phyloP scores from a whole-genome alignment of 2,329 filamentous ascomycete genomes.

The Emmonsiellopsis sp. region DNA sequence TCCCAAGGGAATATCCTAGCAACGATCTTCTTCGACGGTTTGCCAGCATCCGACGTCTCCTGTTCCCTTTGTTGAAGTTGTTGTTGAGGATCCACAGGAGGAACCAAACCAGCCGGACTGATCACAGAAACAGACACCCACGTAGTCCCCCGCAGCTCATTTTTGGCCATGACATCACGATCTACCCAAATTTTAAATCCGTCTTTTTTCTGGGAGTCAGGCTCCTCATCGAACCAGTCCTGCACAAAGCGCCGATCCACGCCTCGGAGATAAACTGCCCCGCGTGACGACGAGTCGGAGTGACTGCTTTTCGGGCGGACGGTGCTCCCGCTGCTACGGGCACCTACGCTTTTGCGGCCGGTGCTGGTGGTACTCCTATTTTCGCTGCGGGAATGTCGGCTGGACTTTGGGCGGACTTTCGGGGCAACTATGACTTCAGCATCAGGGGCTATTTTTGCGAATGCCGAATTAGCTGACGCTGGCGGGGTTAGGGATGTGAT shows the following conservation, averaged over 20 bases:
- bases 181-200: slow-evolving; percentile 77
- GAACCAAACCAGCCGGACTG: slow-evolving; percentile 66
- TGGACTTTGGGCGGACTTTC: slow-evolving; percentile 67
- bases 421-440: slow-evolving; percentile 96
- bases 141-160: slow-evolving; percentile 63
- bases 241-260: slow-evolving; percentile 61
- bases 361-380: slow-evolving; percentile 72
- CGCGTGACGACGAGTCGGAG: slow-evolving; percentile 52
- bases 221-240: slow-evolving; percentile 70
- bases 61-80: slow-evolving; percentile 60
- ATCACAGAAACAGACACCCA: slow-evolving; percentile 83
- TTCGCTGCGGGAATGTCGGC: slow-evolving; percentile 57
- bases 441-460: slow-evolving; percentile 87
- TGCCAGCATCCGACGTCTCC: slow-evolving; percentile 47
- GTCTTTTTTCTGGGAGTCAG: slow-evolving; percentile 44
- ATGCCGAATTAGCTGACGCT: slow-evolving; percentile 58
- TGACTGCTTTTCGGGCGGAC: slow-evolving; percentile 49
- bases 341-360: slow-evolving; percentile 61
- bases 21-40: slow-evolving; percentile 58
- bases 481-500: slow-evolving; percentile 75
- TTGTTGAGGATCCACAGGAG: slow-evolving; percentile 59
- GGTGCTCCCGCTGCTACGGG: slow-evolving; percentile 65
- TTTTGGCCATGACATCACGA: slow-evolving; percentile 61
- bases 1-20: slow-evolving; percentile 72
- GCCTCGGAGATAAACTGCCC: slow-evolving; percentile 64